Conservation (phyloP, 495 filamentous ascomycete genomes). For the Penicillium salamii region DNA sequence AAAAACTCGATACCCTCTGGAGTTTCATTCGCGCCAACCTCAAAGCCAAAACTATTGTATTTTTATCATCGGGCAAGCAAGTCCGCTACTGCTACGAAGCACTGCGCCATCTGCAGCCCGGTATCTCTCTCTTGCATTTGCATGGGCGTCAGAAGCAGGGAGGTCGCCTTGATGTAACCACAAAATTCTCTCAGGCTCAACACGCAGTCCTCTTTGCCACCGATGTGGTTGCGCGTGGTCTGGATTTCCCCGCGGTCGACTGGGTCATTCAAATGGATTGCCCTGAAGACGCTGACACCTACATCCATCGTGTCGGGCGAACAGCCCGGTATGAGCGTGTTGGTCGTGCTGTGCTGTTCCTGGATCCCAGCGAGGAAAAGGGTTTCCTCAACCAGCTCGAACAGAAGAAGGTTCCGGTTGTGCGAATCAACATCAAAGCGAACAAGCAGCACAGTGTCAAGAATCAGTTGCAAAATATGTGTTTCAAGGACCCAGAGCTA, state of each 20-base stretch:
- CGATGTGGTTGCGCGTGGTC: conserved; percentile 86
- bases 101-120: conserved; percentile 90
- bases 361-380: conserved; percentile 86
- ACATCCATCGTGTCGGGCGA: conserved; percentile 93
- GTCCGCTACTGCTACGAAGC: conserved; percentile 93
- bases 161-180: conserved; percentile 80
- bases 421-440: conserved; percentile 76
- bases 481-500: conserved; percentile 89
- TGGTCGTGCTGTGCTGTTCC: conserved; percentile 84
- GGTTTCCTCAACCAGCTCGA: conserved; percentile 80
- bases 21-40: conserved; percentile 87
- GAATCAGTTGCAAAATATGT: conserved; percentile 82
- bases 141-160: conserved; percentile 93
- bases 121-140: conserved; percentile 91
- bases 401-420: conserved; percentile 83
- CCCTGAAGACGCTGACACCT: conserved; percentile 94
- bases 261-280: conserved; percentile 97
- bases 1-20: conserved; percentile 90
- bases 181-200: conserved; percentile 72
- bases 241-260: conserved; percentile 95
- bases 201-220: conserved; percentile 89
- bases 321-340: conserved; percentile 90
- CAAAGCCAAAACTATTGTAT: conserved; percentile 90
- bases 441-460: conserved; percentile 88
- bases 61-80: conserved; percentile 91